phyloP scores from a whole-genome alignment of 2,329 filamentous ascomycete genomes.

The Neofusicoccum ribis region DNA sequence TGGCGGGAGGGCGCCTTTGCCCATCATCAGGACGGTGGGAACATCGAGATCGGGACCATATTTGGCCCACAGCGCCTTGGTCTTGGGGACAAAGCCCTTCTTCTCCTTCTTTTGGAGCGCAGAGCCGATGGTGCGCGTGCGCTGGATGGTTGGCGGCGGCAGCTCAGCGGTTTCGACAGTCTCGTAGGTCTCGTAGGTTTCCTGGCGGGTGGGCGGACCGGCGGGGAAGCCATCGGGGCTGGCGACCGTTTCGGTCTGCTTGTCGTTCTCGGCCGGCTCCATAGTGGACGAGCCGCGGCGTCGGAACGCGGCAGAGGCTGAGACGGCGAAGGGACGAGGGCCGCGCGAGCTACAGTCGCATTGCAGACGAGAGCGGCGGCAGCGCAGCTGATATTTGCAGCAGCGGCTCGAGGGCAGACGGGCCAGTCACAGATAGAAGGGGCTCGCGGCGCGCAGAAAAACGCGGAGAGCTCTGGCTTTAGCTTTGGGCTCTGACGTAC shows the following conservation, averaged over 20 bases:
- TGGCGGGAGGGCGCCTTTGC: conserved; percentile 38
- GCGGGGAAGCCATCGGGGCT: not conserved
- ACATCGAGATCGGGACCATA: conserved; percentile 33
- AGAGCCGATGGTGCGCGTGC: conserved; percentile 7
- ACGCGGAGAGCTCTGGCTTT: not conserved
- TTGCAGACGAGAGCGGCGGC: not conserved
- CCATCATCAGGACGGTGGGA: conserved; percentile 39
- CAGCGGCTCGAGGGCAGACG: not conserved
- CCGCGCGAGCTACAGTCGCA: not conserved
- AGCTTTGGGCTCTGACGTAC: too few relatives aligned
- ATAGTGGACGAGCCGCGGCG: too few relatives aligned
- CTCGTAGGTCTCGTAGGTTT: not conserved
- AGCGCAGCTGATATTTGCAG: too few relatives aligned
- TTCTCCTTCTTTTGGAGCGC: conserved; percentile 3
- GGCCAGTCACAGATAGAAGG: not conserved
- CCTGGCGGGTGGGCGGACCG: conserved; percentile 1
- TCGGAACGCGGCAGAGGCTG: too few relatives aligned
- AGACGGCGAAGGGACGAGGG: too few relatives aligned
- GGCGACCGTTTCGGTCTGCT: not conserved
- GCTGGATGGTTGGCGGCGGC: not conserved
- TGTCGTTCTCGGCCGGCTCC: too few relatives aligned
- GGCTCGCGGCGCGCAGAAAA: not conserved
- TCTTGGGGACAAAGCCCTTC: not conserved
- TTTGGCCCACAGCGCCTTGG: conserved; percentile 29
- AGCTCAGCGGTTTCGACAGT: not conserved